A percentile compares a stretch with the other conserved stretches of the same genome.
These are phyloP conservation scores for Metschnikowia aberdeeniae DNA, from an alignment of 805 yeast genomes.

Conservation along the genomic window DNA sequence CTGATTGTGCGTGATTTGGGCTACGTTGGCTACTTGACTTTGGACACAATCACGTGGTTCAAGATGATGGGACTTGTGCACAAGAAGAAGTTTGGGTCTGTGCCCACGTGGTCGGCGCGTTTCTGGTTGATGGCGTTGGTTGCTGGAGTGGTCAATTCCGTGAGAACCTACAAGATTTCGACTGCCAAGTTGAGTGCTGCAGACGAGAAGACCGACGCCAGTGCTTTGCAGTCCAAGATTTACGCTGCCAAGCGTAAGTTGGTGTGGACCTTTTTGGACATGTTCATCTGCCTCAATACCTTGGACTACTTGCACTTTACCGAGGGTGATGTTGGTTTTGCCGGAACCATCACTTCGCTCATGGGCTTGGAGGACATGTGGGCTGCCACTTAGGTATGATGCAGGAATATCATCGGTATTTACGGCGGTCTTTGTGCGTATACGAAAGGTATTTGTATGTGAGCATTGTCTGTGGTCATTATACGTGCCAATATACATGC, in stretches of 20 bases:
- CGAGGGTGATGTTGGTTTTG: conserved; percentile 79
- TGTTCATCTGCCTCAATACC: conserved; percentile 69
- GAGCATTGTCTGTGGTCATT: too few species aligned
- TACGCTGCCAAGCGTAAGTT: conserved; percentile 55
- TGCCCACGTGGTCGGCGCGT: conserved; percentile 57
- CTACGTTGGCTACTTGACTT: conserved; percentile 56
- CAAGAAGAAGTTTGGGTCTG: conserved; percentile 41
- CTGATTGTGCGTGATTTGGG: conserved; percentile 56
- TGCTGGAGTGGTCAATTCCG: conserved; percentile 57
- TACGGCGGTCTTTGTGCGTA: too few species aligned
- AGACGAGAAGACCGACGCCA: conserved; percentile 28
- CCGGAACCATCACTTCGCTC: conserved; percentile 78
- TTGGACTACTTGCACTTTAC: conserved; percentile 55
- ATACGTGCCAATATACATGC: too few species aligned
- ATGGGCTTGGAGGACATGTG: conserved; percentile 74
- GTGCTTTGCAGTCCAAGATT: conserved; percentile 42
- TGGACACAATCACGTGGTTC: conserved; percentile 63
- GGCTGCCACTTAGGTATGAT: conserved; percentile 37
- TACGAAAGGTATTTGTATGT: too few species aligned
- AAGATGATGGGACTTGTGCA: conserved; percentile 55
- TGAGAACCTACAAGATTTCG: conserved; percentile 50
- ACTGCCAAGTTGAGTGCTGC: conserved; percentile 30
- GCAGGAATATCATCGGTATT: too few species aligned
- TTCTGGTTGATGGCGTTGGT: conserved; percentile 75
- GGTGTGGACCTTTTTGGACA: conserved; percentile 73